phyloP scores from a whole-genome alignment of 305 asterid species.

The Fraxinus latifolia region DNA sequence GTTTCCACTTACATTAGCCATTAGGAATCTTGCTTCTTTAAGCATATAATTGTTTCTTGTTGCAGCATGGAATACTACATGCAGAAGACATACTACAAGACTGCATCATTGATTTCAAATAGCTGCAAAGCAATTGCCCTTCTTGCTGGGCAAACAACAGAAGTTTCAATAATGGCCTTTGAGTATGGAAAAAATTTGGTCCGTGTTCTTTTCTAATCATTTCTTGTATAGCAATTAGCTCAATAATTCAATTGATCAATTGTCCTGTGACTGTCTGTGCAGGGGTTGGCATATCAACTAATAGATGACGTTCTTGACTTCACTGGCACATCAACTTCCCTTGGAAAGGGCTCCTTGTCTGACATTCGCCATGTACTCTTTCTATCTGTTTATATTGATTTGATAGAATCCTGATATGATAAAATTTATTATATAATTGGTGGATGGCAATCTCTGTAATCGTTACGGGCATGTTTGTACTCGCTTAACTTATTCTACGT shows the following conservation, averaged over 20 bases:
- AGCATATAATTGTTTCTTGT: constrained; percentile 20
- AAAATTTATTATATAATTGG: background rate
- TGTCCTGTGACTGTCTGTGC: constrained; percentile 19
- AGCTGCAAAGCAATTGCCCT: constrained; percentile 92
- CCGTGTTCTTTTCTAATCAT: constrained; percentile 18
- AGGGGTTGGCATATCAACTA: constrained; percentile 95
- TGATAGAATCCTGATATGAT: background rate
- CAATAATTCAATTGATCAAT: background rate
- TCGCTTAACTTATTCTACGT: background rate
- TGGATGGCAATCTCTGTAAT: background rate
- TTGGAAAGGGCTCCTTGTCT: constrained; percentile 90
- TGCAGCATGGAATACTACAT: constrained; percentile 98
- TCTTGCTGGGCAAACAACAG: constrained; percentile 88
- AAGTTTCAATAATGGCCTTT: constrained; percentile 80
- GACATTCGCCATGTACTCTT: constrained; percentile 84
- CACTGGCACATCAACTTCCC: constrained; percentile 86
- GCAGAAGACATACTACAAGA: constrained; percentile 96
- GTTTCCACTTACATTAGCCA: background rate
- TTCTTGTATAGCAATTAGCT: background rate
- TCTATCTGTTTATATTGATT: constrained; percentile 10
- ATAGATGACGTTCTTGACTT: constrained; percentile 96
- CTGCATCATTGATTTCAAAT: constrained; percentile 92
- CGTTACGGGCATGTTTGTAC: background rate
- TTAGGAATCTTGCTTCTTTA: constrained; percentile 17
- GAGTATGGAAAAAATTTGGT: constrained; percentile 97